phyloP scores from a whole-genome alignment of 345 rosid genomes.

The Ceriops zippeliana region DNA sequence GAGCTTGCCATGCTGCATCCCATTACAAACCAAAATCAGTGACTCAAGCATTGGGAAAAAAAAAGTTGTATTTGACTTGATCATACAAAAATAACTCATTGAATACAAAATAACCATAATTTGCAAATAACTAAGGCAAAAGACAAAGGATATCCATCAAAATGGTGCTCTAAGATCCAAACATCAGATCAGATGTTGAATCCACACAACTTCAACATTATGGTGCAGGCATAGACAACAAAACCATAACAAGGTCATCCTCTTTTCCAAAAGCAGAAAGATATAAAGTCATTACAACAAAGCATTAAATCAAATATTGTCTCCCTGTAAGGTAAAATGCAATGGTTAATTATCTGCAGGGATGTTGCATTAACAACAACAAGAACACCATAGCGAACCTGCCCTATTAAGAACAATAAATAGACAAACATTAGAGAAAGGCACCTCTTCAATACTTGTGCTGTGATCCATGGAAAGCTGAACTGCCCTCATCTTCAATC shows the following conservation, averaged over 20 bases:
- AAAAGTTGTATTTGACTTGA: neutral
- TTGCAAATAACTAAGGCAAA: no score
- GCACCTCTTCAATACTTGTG: constrained; percentile 81
- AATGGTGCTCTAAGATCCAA: constrained; percentile 4
- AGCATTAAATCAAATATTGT: neutral
- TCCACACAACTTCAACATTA: neutral
- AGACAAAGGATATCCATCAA: no score
- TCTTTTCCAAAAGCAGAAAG: constrained; percentile 3
- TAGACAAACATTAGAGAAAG: constrained; percentile 20
- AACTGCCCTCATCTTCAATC: constrained; percentile 91
- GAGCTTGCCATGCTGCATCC: neutral
- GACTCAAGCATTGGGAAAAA: no score
- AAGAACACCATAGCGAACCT: neutral
- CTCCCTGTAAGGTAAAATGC: neutral
- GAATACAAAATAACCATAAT: no score
- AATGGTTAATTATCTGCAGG: neutral
- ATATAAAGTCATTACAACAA: neutral
- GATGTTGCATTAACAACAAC: neutral
- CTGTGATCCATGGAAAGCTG: constrained; percentile 95
- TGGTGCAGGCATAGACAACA: neutral
- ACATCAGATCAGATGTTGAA: neutral
- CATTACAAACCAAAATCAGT: neutral
- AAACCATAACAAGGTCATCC: neutral
- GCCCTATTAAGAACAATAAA: neutral
- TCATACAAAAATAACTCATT: neutral